Evolutionary conservation across 1,284 basidiomycete species (phyloP).

Genomic region (Cutaneotrichosporon sp.): DNA sequence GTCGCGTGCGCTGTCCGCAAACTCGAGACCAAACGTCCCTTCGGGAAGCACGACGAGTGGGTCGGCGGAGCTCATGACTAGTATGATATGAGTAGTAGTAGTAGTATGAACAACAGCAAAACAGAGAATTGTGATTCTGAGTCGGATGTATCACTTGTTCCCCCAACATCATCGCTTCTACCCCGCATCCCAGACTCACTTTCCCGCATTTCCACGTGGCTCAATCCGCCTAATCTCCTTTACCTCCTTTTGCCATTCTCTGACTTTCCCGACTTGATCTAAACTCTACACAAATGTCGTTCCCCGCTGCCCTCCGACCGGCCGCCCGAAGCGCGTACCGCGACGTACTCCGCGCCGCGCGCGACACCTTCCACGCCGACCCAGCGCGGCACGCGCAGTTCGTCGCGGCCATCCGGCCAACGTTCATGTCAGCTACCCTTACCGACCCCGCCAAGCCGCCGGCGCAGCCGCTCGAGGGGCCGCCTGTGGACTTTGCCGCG

Average conservation of each 20-base stretch:
- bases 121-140: slow-evolving; percentile 1
- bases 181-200: neutral
- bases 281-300: slow-evolving; percentile 11
- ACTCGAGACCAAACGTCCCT: slow-evolving; percentile 23
- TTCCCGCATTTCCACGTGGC: neutral
- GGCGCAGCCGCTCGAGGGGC: slow-evolving; percentile 20
- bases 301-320: slow-evolving; percentile 39
- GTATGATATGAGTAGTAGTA: neutral
- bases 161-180: neutral
- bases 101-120: neutral
- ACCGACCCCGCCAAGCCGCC: slow-evolving; percentile 27
- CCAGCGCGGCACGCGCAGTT: slow-evolving; percentile 37
- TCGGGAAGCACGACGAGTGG: slow-evolving; percentile 25
- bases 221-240: neutral
- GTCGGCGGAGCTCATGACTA: slow-evolving; percentile 23
- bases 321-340: slow-evolving; percentile 49
- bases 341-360: slow-evolving; percentile 42
- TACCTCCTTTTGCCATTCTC: neutral
- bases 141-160: neutral
- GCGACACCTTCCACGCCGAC: slow-evolving; percentile 49
- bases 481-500: slow-evolving; percentile 24
- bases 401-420: slow-evolving; percentile 36
- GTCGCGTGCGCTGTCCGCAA: slow-evolving; percentile 17
- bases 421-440: slow-evolving; percentile 46
- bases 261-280: neutral